A percentile compares a stretch with the other conserved stretches of the same genome.
Conservation (phyloP, 1,284 basidiomycete genomes). For the Ceratobasidium sp. region DNA sequence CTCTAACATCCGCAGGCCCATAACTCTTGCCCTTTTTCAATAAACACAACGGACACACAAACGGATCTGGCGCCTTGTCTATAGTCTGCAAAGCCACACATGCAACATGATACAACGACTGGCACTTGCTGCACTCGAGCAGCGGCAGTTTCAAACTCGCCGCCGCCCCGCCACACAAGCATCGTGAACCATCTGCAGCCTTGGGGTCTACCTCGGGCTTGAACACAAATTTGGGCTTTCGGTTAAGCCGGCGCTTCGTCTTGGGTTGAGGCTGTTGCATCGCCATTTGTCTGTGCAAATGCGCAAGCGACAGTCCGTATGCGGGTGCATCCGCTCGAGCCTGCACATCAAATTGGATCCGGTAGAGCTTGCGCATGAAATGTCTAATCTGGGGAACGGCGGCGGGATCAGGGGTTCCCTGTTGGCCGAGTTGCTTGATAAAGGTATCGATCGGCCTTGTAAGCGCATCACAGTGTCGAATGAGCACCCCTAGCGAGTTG, state of each 20-base stretch:
- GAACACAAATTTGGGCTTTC: conserved; percentile 73
- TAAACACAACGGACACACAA: conserved; percentile 43
- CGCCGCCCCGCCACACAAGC: conserved; percentile 73
- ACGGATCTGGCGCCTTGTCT: conserved; percentile 40
- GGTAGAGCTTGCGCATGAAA: conserved; percentile 84
- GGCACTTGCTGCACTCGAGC: conserved; percentile 71
- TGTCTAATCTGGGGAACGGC: conserved; percentile 76
- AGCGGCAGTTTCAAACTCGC: conserved; percentile 54
- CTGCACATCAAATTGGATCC: conserved; percentile 80
- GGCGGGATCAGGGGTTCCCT: conserved; percentile 62
- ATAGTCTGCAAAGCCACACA: conserved; percentile 70
- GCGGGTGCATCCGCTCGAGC: conserved; percentile 63
- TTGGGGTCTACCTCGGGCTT: conserved; percentile 76
- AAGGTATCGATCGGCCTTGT: conserved; percentile 77
- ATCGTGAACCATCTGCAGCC: conserved; percentile 76
- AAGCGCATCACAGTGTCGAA: conserved; percentile 75
- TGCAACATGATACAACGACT: conserved; percentile 69
- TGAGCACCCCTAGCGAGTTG: conserved; percentile 76
- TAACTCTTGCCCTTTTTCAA: conserved; percentile 42
- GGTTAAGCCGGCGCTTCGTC: conserved; percentile 56
- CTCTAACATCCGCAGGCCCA: conserved; percentile 32
- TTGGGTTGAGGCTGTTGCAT: conserved; percentile 48
- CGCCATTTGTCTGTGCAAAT: conserved; percentile 38
- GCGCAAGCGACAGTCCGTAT: conserved; percentile 39
- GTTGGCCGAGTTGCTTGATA: conserved; percentile 70